A percentile compares a stretch with the other conserved stretches of the same genome.
Conservation (phyloP, 768 basidiomycete species). For the Cyclocybe cylindracea region DNA sequence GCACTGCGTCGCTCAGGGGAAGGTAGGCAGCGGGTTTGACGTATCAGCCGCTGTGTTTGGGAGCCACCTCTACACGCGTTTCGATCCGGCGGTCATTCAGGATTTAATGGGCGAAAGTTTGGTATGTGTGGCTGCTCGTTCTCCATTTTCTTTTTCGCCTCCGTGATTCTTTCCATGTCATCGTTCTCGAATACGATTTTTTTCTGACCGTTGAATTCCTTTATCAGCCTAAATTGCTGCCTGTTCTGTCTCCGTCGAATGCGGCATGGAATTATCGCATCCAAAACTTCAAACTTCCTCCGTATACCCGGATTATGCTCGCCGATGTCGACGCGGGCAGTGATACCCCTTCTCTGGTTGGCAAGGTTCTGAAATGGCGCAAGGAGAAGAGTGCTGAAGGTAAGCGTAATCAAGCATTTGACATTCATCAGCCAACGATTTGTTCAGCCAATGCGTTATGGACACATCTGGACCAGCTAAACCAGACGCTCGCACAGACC, state of each 20-base stretch:
- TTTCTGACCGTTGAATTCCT: background rate
- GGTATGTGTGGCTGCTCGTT: conserved; percentile 29
- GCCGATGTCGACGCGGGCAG: conserved; percentile 97
- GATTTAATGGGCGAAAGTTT: conserved; percentile 60
- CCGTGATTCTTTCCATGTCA: too few species aligned
- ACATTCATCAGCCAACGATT: background rate
- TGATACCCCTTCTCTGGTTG: conserved; percentile 92
- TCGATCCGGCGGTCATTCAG: conserved; percentile 71
- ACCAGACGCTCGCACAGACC: conserved; percentile 56
- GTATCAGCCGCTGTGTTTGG: conserved; percentile 93
- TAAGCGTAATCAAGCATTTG: conserved; percentile 18
- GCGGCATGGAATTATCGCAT: conserved; percentile 73
- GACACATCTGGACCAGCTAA: conserved; percentile 62
- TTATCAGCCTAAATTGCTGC: conserved; percentile 36
- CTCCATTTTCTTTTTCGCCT: too few species aligned
- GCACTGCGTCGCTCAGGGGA: conserved; percentile 96
- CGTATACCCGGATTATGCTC: conserved; percentile 78
- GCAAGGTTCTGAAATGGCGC: conserved; percentile 90
- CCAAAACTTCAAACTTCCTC: conserved; percentile 79
- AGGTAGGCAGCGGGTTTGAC: conserved; percentile 97
- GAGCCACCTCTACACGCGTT: conserved; percentile 90
- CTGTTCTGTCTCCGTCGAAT: conserved; percentile 65
- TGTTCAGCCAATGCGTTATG: conserved; percentile 61
- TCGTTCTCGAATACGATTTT: background rate
- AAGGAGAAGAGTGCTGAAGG: conserved; percentile 62